Conservation (phyloP, 495 filamentous ascomycete species). For the Pseudoneurospora amorphoporcata region DNA sequence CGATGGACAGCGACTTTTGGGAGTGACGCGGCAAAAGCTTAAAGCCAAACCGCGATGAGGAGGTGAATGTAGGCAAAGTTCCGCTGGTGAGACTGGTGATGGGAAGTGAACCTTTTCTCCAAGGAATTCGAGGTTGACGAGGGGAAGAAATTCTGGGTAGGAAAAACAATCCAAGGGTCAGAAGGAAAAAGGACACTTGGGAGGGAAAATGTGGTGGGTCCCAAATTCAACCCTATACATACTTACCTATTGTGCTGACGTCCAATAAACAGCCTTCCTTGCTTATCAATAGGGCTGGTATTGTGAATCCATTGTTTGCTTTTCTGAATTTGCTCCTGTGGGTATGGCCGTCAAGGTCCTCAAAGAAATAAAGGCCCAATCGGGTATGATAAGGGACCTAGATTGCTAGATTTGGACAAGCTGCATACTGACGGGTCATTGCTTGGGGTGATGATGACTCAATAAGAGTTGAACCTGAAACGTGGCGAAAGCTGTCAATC, state of each 20-base stretch:
- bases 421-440: background rate
- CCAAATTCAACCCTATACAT: background rate
- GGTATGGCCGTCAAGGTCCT: background rate
- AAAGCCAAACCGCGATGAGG: background rate
- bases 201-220: background rate
- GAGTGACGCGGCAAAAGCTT: background rate
- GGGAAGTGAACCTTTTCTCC: background rate
- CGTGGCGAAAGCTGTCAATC: background rate
- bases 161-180: background rate
- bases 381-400: background rate
- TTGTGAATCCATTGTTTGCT: background rate
- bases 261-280: background rate
- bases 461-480: background rate
- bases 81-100: background rate
- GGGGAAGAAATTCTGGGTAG: background rate
- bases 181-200: background rate
- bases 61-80: background rate
- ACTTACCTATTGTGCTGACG: background rate
- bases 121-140: background rate
- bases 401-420: background rate
- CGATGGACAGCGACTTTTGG: background rate
- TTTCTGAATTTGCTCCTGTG: background rate
- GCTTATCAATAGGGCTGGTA: background rate
- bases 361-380: background rate
- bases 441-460: background rate